A percentile compares a stretch with the other conserved stretches of the same genome.
Evolutionary conservation across 1,284 basidiomycete species (phyloP).

Genomic region (Nidula niveotomentosa): DNA sequence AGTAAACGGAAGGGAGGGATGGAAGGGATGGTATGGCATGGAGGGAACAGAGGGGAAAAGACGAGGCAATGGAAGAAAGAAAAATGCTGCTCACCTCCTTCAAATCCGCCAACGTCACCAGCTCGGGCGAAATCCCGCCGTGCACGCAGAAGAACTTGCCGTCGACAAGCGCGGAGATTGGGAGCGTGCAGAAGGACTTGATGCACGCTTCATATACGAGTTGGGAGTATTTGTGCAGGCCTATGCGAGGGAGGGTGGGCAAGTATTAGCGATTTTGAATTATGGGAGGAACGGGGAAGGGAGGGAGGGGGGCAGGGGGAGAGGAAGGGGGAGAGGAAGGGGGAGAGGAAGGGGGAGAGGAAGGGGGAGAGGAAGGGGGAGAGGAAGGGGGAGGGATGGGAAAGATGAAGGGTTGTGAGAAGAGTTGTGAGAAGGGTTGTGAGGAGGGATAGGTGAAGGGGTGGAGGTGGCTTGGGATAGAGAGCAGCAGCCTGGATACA

Average conservation of each 20-base stretch:
- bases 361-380: background rate
- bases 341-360: background rate
- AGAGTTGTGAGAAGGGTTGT: background rate
- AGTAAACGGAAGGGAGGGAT: background rate
- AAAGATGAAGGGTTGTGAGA: background rate
- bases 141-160: constrained; percentile 98
- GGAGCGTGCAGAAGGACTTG: constrained; percentile 89
- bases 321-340: background rate
- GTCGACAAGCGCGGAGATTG: constrained; percentile 92
- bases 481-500: no score
- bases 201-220: constrained; percentile 90
- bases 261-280: no score
- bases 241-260: constrained; percentile 19
- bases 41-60: background rate
- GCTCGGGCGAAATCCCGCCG: constrained; percentile 91
- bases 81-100: constrained; percentile 49
- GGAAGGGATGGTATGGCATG: background rate
- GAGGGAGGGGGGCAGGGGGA: no score
- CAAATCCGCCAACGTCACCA: constrained; percentile 81
- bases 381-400: background rate
- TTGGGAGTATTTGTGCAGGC: constrained; percentile 91
- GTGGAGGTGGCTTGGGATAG: background rate
- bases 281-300: no score
- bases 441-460: background rate
- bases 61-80: constrained; percentile 20